These are phyloP conservation scores for Beverwykella pulmonaria DNA, from an alignment of 495 filamentous ascomycete species.

Conservation along the genomic window DNA sequence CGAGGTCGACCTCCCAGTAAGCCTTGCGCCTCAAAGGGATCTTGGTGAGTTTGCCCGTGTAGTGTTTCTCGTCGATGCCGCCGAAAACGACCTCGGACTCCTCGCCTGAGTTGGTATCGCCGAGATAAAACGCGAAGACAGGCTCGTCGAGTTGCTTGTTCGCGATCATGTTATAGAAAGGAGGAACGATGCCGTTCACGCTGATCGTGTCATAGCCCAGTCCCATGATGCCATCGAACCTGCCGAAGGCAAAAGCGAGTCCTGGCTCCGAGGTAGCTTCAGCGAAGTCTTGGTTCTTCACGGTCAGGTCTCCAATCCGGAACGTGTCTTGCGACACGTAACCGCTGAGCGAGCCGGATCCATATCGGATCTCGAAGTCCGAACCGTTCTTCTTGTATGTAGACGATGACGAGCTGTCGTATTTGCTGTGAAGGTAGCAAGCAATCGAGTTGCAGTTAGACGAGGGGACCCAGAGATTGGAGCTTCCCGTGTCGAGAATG, in stretches of 20 bases:
- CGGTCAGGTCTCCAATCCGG: slow-evolving; percentile 82
- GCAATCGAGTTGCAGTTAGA: slow-evolving; percentile 90
- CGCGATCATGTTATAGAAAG: slow-evolving; percentile 93
- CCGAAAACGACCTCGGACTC: slow-evolving; percentile 90
- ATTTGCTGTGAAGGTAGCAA: slow-evolving; percentile 96
- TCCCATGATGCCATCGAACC: slow-evolving; percentile 97
- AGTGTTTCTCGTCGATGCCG: slow-evolving; percentile 84
- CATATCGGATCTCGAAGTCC: slow-evolving; percentile 91
- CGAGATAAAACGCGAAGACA: slow-evolving; percentile 96
- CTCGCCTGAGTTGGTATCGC: slow-evolving; percentile 69
- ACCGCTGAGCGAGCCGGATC: slow-evolving; percentile 91
- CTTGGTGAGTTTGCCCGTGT: slow-evolving; percentile 84
- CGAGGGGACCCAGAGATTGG: slow-evolving; percentile 98
- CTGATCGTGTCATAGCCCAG: slow-evolving; percentile 94
- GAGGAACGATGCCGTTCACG: slow-evolving; percentile 90
- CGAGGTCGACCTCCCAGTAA: slow-evolving; percentile 99
- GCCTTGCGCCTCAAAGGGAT: slow-evolving; percentile 97
- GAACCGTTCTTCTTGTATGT: slow-evolving; percentile 94
- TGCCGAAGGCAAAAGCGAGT: slow-evolving; percentile 95
- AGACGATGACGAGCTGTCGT: slow-evolving; percentile 85
- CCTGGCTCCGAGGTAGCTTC: slow-evolving; percentile 95
- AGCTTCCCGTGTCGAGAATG: slow-evolving; percentile 96
- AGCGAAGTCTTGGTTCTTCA: slow-evolving; percentile 90
- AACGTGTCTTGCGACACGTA: slow-evolving; percentile 88
- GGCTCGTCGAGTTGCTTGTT: slow-evolving; percentile 88